Conservation (phyloP, 2,329 filamentous ascomycete species). For the Coleophoma cylindrospora region DNA sequence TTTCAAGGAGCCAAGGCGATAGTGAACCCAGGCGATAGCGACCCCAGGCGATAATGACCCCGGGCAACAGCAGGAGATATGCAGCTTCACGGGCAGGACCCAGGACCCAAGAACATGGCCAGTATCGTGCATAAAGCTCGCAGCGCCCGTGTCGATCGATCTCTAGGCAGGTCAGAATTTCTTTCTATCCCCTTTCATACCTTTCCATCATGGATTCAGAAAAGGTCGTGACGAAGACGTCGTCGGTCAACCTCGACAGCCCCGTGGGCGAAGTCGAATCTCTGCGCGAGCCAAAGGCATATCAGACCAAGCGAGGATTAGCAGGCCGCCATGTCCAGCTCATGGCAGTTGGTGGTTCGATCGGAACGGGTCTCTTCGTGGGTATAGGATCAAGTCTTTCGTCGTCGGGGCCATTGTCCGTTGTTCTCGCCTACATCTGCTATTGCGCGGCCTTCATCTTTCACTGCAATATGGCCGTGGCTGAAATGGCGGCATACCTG, state of each 20-base stretch:
- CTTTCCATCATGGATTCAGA: neutral
- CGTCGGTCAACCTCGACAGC: neutral
- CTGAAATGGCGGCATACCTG: conserved; percentile 41
- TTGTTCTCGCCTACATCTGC: conserved; percentile 40
- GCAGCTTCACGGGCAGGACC: neutral
- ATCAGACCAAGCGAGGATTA: conserved; percentile 30
- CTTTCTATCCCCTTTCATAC: neutral
- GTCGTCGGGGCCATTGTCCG: conserved; percentile 42
- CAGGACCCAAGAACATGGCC: neutral
- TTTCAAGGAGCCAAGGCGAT: neutral
- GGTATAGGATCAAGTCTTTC: conserved; percentile 44
- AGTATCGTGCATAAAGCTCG: neutral
- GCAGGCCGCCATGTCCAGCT: conserved; percentile 12
- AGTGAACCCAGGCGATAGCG: neutral
- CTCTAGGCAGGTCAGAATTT: too few relatives aligned
- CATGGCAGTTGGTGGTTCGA: conserved; percentile 29
- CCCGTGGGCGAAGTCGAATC: neutral
- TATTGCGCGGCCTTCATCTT: conserved; percentile 40
- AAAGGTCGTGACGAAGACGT: neutral
- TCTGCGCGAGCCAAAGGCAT: neutral
- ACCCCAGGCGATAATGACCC: neutral
- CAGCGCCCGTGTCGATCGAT: neutral
- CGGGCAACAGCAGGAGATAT: neutral
- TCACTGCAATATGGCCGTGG: conserved; percentile 41
- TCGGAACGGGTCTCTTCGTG: conserved; percentile 45